These are phyloP conservation scores for Xylariaceae sp. DNA, from an alignment of 2,329 filamentous ascomycete genomes.

Conservation along the genomic window DNA sequence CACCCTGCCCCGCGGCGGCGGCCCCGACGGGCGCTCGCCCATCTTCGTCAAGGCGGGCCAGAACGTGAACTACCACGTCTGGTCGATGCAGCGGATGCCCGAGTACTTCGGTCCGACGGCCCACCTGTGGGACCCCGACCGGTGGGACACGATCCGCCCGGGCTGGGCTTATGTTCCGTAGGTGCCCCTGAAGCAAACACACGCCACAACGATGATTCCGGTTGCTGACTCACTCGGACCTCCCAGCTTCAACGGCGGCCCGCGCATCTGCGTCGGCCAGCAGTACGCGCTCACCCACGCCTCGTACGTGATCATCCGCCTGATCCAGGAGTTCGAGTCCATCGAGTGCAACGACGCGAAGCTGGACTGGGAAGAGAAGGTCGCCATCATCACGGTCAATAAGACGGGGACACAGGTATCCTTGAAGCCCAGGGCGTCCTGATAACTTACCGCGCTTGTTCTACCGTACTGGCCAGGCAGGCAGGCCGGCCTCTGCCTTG, in stretches of 20 bases:
- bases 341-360: slow-evolving; percentile 4
- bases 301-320: slow-evolving; percentile 8
- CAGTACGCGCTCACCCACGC: slow-evolving; percentile 11
- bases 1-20: slow-evolving; percentile 39
- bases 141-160: slow-evolving; percentile 10
- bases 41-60: slow-evolving; percentile 37
- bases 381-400: slow-evolving; percentile 1
- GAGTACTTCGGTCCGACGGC: slow-evolving; percentile 21
- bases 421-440: neutral
- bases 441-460: too few species aligned
- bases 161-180: slow-evolving; percentile 24
- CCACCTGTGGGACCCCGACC: slow-evolving; percentile 9
- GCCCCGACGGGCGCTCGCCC: slow-evolving; percentile 32
- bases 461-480: too few species aligned
- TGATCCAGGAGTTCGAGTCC: slow-evolving; percentile 9
- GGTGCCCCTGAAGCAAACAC: too few species aligned
- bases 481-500: too few species aligned
- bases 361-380: neutral
- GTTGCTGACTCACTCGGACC: neutral
- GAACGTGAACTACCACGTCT: slow-evolving; percentile 30
- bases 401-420: neutral
- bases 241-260: slow-evolving; percentile 27
- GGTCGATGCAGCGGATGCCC: slow-evolving; percentile 22
- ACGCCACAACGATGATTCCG: neutral
- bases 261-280: slow-evolving; percentile 25